Evolutionary conservation across 495 filamentous ascomycete genomes (phyloP).

Genomic region (Xanthoparmelia taractica): DNA sequence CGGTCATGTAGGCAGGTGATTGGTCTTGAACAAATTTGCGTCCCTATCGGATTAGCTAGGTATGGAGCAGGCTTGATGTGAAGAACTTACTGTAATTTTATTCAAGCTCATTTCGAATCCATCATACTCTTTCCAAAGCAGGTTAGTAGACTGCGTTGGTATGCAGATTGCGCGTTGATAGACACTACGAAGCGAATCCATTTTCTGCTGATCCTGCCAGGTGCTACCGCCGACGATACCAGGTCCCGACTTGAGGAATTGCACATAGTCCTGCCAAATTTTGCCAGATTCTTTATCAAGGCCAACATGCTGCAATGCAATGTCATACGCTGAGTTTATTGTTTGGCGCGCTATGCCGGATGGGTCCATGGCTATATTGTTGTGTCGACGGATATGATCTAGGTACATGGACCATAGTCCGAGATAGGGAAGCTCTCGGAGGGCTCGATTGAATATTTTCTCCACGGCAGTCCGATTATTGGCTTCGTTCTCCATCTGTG

Average conservation of each 20-base stretch:
- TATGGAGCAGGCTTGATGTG: background rate
- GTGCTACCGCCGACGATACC: constrained; percentile 73
- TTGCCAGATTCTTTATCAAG: constrained; percentile 85
- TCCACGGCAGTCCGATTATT: constrained; percentile 72
- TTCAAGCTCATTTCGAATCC: constrained; percentile 88
- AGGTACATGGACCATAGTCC: constrained; percentile 89
- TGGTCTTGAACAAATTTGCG: constrained; percentile 88
- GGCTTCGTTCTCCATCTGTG: constrained; percentile 76
- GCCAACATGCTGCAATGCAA: constrained; percentile 81
- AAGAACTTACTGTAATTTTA: constrained; percentile 63
- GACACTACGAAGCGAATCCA: constrained; percentile 81
- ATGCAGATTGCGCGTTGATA: constrained; percentile 84
- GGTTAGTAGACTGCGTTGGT: constrained; percentile 70
- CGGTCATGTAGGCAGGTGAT: constrained; percentile 88
- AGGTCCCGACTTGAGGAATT: constrained; percentile 79
- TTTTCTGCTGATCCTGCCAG: constrained; percentile 97
- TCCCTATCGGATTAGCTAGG: constrained; percentile 46
- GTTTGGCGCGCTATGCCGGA: constrained; percentile 63
- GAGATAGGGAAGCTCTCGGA: constrained; percentile 67
- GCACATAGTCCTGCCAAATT: constrained; percentile 88
- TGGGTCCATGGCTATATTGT: constrained; percentile 76
- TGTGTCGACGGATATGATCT: constrained; percentile 84
- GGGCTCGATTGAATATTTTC: constrained; percentile 66
- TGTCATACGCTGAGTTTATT: constrained; percentile 78
- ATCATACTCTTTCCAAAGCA: constrained; percentile 94